Base-by-base conservation (phyloP, 768 basidiomycete species). In the Kwoniella bestiolae region DNA sequence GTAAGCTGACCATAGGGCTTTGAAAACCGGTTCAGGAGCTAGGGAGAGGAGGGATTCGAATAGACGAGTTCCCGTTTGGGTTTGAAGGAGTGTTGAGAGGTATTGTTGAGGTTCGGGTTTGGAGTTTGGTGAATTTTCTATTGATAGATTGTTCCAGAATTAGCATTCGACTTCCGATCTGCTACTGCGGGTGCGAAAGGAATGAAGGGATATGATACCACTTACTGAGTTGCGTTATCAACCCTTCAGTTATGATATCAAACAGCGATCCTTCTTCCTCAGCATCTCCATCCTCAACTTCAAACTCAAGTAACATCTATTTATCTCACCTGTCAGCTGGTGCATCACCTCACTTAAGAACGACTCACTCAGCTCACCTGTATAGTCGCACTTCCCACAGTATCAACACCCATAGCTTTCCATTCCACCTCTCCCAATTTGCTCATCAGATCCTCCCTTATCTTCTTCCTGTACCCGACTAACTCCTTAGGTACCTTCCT, bases 31-130 rank as follows among this genome's bases (percentile, higher is more conserved):
- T 5, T 83, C 80, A 0, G 92, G 88, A 18, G 88, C 86, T 55
- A 86, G 85, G 5, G 82, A 80, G 25, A 94, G 86, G 32, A 95
- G 83, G 0, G 88, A 87, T 79, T 97, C 94, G n/a, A 94, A 84
- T 2, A 95, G 84, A 75, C 94, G 92, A 0, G 94, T 95, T 0
- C 94, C 90, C 2, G 91, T 92, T 2, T 89, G 86, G 73, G 94
- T 92, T 53, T 91, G 86, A 18, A 96, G 84, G 12, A 96, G 85
- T 1, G 91, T 90, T 9, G 86, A 86, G 56, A 96, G 83, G 79
- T 89, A 97, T 35, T 65, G 67, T 44, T 68, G 65, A 5, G 76
- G 67, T 57, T 60, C 14, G 84, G 76, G 3, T 83, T 56, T 63
- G 18, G 56, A 34, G 28, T 47, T 46, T 41, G 45, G 23, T 31